phyloP scores from a whole-genome alignment of 768 basidiomycete genomes.

The Boletellus sp. region DNA sequence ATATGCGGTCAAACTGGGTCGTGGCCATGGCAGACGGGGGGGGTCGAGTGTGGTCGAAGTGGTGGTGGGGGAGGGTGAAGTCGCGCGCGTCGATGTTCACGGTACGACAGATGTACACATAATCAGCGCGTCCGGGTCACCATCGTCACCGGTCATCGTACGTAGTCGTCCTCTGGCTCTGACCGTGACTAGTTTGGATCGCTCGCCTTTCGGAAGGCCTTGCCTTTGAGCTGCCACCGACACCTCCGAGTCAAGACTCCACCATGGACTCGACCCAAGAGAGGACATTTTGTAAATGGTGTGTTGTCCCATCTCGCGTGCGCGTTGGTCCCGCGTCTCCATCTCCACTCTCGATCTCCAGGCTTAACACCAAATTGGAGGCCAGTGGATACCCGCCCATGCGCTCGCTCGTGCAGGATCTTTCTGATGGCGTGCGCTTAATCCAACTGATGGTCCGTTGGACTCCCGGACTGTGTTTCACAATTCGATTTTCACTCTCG shows the following conservation, averaged over 20 bases:
- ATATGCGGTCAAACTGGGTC: constrained; percentile 85
- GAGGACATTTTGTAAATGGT: constrained; percentile 93
- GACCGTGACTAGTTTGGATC: neutral
- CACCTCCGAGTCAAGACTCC: neutral
- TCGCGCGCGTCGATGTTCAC: constrained; percentile 29
- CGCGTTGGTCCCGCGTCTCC: neutral
- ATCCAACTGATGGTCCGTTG: constrained; percentile 85
- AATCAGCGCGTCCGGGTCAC: constrained; percentile 19
- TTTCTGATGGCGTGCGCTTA: constrained; percentile 91
- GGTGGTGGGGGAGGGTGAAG: constrained; percentile 14
- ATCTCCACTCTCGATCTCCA: constrained; percentile 30
- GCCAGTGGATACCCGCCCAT: constrained; percentile 80
- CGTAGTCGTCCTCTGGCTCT: neutral
- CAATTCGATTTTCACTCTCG: constrained; percentile 2
- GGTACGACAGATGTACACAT: constrained; percentile 7
- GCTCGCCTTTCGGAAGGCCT: neutral
- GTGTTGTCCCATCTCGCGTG: constrained; percentile 2
- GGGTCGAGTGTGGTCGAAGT: neutral
- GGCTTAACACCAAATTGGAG: constrained; percentile 96
- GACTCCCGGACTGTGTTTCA: neutral
- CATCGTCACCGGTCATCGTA: neutral
- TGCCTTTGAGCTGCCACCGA: neutral
- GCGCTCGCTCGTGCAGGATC: constrained; percentile 83
- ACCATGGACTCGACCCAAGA: constrained; percentile 49
- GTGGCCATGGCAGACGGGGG: constrained; percentile 44